These are phyloP conservation scores for Rauvolfia tetraphylla DNA, from an alignment of 257 asterid species.

Conservation along the genomic window DNA sequence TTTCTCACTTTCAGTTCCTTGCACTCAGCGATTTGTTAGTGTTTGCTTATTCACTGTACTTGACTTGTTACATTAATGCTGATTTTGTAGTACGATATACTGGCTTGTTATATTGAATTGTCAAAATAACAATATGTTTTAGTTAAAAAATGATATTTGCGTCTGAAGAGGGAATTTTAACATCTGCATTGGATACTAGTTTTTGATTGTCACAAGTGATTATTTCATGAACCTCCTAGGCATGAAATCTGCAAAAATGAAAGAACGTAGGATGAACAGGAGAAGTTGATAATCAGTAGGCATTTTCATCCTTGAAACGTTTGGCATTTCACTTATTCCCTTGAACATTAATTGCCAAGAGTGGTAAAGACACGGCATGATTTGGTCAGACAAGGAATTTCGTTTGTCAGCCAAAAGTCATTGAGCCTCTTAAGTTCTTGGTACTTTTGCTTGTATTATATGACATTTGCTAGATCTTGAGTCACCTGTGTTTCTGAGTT, in stretches of 20 bases:
- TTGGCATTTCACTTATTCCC: neutral
- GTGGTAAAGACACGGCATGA: neutral
- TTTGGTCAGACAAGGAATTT: neutral
- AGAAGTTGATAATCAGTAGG: neutral
- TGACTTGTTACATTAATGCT: neutral
- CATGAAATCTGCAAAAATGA: neutral
- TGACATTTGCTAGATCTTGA: neutral
- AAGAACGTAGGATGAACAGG: neutral
- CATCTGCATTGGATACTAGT: neutral
- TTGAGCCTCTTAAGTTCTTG: neutral
- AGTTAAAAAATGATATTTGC: neutral
- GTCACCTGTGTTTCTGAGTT: neutral
- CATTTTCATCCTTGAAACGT: neutral
- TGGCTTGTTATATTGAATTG: neutral
- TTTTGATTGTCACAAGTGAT: neutral
- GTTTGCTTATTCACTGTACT: constrained; percentile 1
- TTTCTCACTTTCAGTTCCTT: constrained; percentile 44
- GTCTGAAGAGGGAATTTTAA: neutral
- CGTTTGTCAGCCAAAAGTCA: neutral
- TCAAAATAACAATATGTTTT: neutral
- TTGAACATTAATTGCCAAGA: neutral
- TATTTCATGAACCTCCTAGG: neutral
- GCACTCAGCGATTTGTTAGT: neutral
- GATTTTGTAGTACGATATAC: neutral
- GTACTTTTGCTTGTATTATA: neutral